These are phyloP conservation scores for Cercospora brassicicola DNA, from an alignment of 2,329 filamentous ascomycete genomes.

Conservation along the genomic window DNA sequence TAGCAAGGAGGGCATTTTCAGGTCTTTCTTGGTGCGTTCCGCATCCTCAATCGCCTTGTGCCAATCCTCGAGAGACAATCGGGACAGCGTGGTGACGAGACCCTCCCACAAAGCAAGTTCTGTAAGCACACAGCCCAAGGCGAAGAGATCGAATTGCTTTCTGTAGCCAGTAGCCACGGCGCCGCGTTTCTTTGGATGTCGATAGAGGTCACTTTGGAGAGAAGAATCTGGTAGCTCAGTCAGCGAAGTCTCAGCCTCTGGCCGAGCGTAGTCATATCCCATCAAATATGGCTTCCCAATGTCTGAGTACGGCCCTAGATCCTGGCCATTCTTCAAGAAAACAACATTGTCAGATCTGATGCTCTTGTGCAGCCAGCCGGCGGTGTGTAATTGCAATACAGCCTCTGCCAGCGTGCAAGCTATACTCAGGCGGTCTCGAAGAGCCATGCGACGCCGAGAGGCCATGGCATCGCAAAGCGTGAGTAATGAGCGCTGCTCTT, in stretches of 20 bases:
- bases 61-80: background rate
- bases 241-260: background rate
- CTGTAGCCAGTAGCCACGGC: background rate
- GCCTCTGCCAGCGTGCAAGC: background rate
- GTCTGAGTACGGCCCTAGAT: background rate
- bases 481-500: background rate
- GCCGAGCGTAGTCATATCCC: background rate
- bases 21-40: background rate
- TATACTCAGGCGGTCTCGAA: background rate
- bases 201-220: background rate
- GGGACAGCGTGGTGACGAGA: background rate
- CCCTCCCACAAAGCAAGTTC: conserved; percentile 70
- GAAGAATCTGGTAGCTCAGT: background rate
- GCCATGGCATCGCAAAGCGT: background rate
- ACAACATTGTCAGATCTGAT: background rate
- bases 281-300: background rate
- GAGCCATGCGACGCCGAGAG: background rate
- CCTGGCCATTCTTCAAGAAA: background rate
- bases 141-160: conserved; percentile 62
- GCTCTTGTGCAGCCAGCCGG: conserved; percentile 4
- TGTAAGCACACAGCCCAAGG: conserved; percentile 69
- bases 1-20: background rate
- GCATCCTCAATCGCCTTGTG: background rate
- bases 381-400: background rate
- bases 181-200: background rate